A percentile compares a stretch with the other conserved stretches of the same genome.
Conservation (phyloP, 495 filamentous ascomycete species). For the Aspergillus funiculosus region DNA sequence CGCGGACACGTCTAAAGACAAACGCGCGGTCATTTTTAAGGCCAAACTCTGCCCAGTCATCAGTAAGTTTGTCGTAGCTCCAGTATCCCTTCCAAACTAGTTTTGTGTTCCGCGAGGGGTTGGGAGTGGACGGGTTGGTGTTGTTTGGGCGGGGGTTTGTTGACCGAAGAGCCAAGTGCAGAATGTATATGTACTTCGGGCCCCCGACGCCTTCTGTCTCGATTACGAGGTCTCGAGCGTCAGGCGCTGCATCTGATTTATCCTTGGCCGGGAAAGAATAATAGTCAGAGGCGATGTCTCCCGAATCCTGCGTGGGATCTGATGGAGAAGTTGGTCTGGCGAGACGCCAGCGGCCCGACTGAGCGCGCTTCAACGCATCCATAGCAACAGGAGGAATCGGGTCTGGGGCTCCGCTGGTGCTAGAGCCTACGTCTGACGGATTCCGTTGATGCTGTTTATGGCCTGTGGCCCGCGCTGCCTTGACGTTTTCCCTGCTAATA, state of each 20-base stretch:
- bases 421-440: slow-evolving; percentile 36
- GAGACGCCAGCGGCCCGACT: slow-evolving; percentile 57
- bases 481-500: slow-evolving; percentile 51
- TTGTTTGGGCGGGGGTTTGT: slow-evolving; percentile 45
- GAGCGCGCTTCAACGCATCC: slow-evolving; percentile 51
- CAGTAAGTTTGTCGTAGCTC: slow-evolving; percentile 83
- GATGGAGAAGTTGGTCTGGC: slow-evolving; percentile 29
- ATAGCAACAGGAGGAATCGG: slow-evolving; percentile 36
- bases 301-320: slow-evolving; percentile 14
- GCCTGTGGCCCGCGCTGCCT: slow-evolving; percentile 25
- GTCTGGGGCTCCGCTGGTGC: slow-evolving; percentile 29
- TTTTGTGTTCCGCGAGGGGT: slow-evolving; percentile 65
- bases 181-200: slow-evolving; percentile 71
- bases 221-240: slow-evolving; percentile 55
- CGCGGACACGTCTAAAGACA: slow-evolving; percentile 75
- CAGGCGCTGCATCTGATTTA: slow-evolving; percentile 12
- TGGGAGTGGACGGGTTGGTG: slow-evolving; percentile 20
- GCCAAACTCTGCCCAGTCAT: slow-evolving; percentile 84
- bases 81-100: slow-evolving; percentile 85
- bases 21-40: slow-evolving; percentile 79
- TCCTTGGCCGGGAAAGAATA: slow-evolving; percentile 13
- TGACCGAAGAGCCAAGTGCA: slow-evolving; percentile 63
- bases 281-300: slow-evolving; percentile 11
- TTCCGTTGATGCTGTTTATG: slow-evolving; percentile 30
- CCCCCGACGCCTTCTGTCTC: slow-evolving; percentile 74